Percentiles rank a stretch among this genome's conserved stretches.
Conservation (phyloP, 306 rosid species). For the Cicer yamashitae region DNA sequence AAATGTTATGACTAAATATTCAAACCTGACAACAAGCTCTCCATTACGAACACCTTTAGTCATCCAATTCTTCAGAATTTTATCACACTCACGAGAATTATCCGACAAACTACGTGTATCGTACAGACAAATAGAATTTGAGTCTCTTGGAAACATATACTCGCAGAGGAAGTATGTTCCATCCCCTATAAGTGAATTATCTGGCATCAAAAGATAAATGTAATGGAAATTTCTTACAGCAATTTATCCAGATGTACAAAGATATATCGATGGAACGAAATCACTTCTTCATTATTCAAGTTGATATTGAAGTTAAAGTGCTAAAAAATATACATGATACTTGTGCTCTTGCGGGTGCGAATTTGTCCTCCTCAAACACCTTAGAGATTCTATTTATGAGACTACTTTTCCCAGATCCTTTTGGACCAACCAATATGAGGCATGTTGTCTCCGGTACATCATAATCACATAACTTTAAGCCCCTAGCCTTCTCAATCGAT, state of each 20-base stretch:
- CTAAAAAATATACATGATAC: conserved; percentile 66
- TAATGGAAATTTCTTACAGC: not conserved
- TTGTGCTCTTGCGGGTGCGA: conserved; percentile 78
- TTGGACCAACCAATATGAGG: conserved; percentile 81
- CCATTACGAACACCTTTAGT: conserved; percentile 76
- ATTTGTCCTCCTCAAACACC: conserved; percentile 72
- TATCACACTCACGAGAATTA: conserved; percentile 51
- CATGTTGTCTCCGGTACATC: conserved; percentile 77
- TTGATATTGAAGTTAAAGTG: conserved; percentile 12
- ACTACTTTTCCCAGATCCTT: conserved; percentile 88
- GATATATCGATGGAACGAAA: conserved; percentile 28
- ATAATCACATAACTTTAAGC: conserved; percentile 59
- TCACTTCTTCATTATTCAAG: conserved; percentile 28
- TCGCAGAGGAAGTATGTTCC: conserved; percentile 88
- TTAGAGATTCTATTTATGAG: conserved; percentile 80
- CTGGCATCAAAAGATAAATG: conserved; percentile 51
- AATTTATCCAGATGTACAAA: conserved; percentile 6
- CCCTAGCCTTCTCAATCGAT: conserved; percentile 63
- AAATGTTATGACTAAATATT: conserved; percentile 42
- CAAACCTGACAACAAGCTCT: conserved; percentile 75
- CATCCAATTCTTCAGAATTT: conserved; percentile 72
- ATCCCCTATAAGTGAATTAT: conserved; percentile 65
- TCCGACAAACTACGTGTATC: conserved; percentile 82
- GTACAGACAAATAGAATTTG: conserved; percentile 69
- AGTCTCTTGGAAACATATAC: conserved; percentile 78